Base-by-base conservation (phyloP, 2,329 filamentous ascomycete genomes). In the Penicillium capsulatum region DNA sequence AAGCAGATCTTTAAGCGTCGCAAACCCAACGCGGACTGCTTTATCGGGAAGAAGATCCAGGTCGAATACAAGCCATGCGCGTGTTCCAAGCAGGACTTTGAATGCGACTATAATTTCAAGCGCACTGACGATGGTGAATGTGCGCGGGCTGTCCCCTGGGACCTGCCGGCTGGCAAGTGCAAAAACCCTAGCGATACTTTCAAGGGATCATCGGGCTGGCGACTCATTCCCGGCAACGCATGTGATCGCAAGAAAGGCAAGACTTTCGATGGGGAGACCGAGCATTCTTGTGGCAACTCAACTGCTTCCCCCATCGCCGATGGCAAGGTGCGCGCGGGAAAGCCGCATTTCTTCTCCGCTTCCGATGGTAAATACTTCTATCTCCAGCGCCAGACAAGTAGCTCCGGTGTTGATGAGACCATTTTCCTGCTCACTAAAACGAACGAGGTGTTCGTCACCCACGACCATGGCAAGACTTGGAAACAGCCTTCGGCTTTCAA, bases 21-120 rank as follows among this genome's bases (percentile, higher is more conserved):
- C 54, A 97, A 94, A 72, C 84, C 88, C 61, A 78, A 86, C 53
- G 84, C 86, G 13, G 80, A 94, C 45, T 98, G 94, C 66, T 94
- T 96, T 61, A 76, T 97, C 53, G 85, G 86, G 54, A 75, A 86
- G 44, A 80, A 91, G 37, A 96, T 95, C 69, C 81, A 88, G 58
- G 85, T 92, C 2, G 71, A 82, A 45, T 83, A 78, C 17, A 79
- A 87, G 54, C 67, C 80, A 32, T 98, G 92, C 71, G 80, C 86
- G 28, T 98, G 92, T 65, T 81, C 82, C 1, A 79, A 84, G 41
- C 72, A 74, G 22, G 94, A 98, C 63, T 98, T 94, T 61, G 92
- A 98, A 67, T 98, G 92, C 63, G 91, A 97, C 60, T 95, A 86
- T 73, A 94, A 94, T 64, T 97, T 95, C 61, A 71, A 81, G 43